phyloP scores from a whole-genome alignment of 1,139 yeast genomes.

The Hansenula sp. region DNA sequence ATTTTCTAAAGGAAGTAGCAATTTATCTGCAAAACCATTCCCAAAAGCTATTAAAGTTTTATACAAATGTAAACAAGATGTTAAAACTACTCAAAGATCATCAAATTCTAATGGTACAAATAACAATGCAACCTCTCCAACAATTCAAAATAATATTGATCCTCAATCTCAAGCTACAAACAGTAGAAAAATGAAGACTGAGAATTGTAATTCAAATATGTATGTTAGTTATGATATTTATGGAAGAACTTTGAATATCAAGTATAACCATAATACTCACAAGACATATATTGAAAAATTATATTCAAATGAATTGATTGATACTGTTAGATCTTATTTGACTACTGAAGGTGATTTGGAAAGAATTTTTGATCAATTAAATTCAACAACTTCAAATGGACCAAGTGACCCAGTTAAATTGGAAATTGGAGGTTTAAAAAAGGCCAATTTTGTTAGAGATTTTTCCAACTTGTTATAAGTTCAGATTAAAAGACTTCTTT shows the following conservation, averaged over 20 bases:
- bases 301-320: constrained; percentile 13
- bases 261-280: constrained; percentile 18
- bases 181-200: constrained; percentile 16
- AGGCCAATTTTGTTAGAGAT: constrained; percentile 17
- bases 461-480: constrained; percentile 9
- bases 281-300: constrained; percentile 15
- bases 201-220: constrained; percentile 18
- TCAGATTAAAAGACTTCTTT: background rate
- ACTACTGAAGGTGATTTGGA: constrained; percentile 3
- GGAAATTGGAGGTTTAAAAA: constrained; percentile 14
- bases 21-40: constrained; percentile 15
- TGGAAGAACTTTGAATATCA: constrained; percentile 16
- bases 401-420: constrained; percentile 8
- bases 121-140: constrained; percentile 1
- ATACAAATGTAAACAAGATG: constrained; percentile 22
- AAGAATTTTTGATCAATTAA: constrained; percentile 3
- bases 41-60: constrained; percentile 20
- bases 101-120: background rate
- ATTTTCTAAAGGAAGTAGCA: constrained; percentile 18
- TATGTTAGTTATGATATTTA: constrained; percentile 19
- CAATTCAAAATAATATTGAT: background rate
- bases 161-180: background rate
- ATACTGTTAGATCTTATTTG: constrained; percentile 9
- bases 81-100: constrained; percentile 17
- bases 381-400: background rate